phyloP scores from a whole-genome alignment of 192 early-diverging fungal genomes.

The Coemansia sp. region DNA sequence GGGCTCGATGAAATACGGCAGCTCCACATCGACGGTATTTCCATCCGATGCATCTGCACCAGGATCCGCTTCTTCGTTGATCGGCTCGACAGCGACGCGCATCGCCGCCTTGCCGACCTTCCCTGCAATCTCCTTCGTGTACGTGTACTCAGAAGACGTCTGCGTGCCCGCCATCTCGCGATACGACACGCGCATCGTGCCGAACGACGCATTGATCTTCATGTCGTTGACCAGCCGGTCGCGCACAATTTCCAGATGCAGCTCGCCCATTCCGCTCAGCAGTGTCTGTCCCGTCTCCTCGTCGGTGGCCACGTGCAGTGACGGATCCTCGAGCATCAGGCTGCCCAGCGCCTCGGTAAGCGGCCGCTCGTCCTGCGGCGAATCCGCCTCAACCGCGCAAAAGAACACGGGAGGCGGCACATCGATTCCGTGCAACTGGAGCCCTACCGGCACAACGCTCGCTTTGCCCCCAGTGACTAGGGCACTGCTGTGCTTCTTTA shows the following conservation, averaged over 20 bases:
- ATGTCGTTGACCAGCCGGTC: slow-evolving; percentile 81
- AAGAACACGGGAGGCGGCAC: slow-evolving; percentile 90
- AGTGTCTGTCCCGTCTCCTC: slow-evolving; percentile 87
- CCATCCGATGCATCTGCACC: too few species aligned
- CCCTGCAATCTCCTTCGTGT: slow-evolving; percentile 73
- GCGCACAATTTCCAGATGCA: slow-evolving; percentile 88
- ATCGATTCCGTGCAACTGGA: slow-evolving; percentile 71
- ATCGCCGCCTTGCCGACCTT: slow-evolving; percentile 63
- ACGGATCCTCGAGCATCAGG: slow-evolving; percentile 85
- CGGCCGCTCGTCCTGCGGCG: slow-evolving; percentile 72
- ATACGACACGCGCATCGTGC: slow-evolving; percentile 83
- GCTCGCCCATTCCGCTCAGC: slow-evolving; percentile 91
- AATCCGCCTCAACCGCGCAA: slow-evolving; percentile 70
- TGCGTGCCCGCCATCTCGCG: slow-evolving; percentile 67
- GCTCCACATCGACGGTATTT: slow-evolving; percentile 21
- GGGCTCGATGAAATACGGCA: slow-evolving; percentile 10
- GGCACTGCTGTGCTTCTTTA: not conserved
- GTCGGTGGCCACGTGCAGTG: slow-evolving; percentile 68
- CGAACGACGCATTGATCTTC: slow-evolving; percentile 77
- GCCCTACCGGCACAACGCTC: slow-evolving; percentile 26
- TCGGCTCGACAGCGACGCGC: slow-evolving; percentile 56
- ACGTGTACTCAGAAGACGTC: slow-evolving; percentile 44
- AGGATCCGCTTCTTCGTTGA: slow-evolving; percentile 14
- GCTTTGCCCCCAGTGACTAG: too few species aligned
- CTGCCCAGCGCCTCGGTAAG: slow-evolving; percentile 71